Percentiles rank a stretch among this genome's conserved stretches.
Evolutionary conservation across 441 rosid genomes (phyloP).

Genomic region (Geranium incanum): DNA sequence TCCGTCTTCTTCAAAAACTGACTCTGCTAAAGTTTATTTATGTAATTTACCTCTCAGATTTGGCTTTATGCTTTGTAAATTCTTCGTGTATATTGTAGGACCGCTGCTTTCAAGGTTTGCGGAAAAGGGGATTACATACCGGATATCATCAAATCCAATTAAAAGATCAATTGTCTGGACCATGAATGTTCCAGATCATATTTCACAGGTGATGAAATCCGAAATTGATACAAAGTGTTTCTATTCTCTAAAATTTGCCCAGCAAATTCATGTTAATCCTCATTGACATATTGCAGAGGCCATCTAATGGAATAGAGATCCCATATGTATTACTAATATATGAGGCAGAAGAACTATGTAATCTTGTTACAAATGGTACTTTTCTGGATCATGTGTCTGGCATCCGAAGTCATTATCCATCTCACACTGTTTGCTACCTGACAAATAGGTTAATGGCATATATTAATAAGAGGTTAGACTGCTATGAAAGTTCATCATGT

Average conservation of each 20-base stretch:
- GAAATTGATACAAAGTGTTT: conserved; percentile 7
- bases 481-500: conserved; percentile 1
- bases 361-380: conserved; percentile 46
- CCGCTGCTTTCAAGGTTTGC: conserved; percentile 77
- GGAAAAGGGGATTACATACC: conserved; percentile 70
- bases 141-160: conserved; percentile 64
- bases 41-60: conserved; percentile 12
- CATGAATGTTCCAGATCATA: conserved; percentile 62
- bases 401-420: conserved; percentile 60
- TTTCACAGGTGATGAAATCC: conserved; percentile 50
- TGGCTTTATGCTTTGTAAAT: conserved; percentile 19
- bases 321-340: conserved; percentile 56
- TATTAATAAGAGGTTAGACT: conserved; percentile 60
- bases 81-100: conserved; percentile 39
- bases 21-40: conserved; percentile 16
- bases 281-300: conserved; percentile 44
- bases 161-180: conserved; percentile 87
- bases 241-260: background rate
- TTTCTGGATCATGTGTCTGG: conserved; percentile 53
- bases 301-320: conserved; percentile 41
- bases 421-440: conserved; percentile 71
- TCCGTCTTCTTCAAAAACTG: conserved; percentile 11
- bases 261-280: background rate
- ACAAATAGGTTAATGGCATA: conserved; percentile 79
- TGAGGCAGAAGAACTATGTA: conserved; percentile 90